Percentiles rank a stretch among this genome's conserved stretches.
Evolutionary conservation across 352 stramenopile genomes (phyloP).

Genomic region (Phytophthora kernoviae): DNA sequence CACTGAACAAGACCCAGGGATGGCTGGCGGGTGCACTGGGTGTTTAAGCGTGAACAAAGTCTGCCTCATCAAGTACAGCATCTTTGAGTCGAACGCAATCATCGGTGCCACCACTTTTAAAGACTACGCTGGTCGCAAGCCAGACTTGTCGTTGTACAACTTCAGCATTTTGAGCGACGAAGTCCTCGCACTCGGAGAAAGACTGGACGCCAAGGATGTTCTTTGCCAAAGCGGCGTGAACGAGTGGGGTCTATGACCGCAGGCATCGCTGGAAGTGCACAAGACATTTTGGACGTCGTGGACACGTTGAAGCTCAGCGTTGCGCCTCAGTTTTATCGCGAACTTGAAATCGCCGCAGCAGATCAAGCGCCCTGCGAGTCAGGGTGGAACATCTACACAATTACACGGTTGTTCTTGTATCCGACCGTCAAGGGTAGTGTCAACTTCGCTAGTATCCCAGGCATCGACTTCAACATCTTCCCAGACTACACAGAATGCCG

Average conservation of each 20-base stretch:
- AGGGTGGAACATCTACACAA: constrained; percentile 30
- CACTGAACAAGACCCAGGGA: constrained; percentile 25
- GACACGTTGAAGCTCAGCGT: constrained; percentile 22
- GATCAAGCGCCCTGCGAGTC: constrained; percentile 21
- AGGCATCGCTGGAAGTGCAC: constrained; percentile 19
- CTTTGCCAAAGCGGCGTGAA: constrained; percentile 34
- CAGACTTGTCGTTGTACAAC: constrained; percentile 29
- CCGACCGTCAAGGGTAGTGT: constrained; percentile 20
- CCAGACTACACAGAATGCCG: constrained; percentile 38
- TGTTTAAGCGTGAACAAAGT: constrained; percentile 26
- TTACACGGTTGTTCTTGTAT: constrained; percentile 27
- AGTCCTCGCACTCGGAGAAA: constrained; percentile 15
- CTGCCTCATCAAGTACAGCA: constrained; percentile 30
- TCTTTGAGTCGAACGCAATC: constrained; percentile 25
- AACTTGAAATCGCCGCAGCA: constrained; percentile 24
- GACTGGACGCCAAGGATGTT: constrained; percentile 20
- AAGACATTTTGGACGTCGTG: constrained; percentile 28
- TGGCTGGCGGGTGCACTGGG: constrained; percentile 24
- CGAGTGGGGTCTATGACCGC: constrained; percentile 29
- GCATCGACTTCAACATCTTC: constrained; percentile 35
- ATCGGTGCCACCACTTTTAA: constrained; percentile 29
- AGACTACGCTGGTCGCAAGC: constrained; percentile 20
- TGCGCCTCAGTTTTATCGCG: constrained; percentile 20
- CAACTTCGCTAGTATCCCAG: constrained; percentile 33
- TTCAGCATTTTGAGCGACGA: constrained; percentile 19